phyloP scores from a whole-genome alignment of 371 early-diverging fungal genomes.

The Rhizopus stolonifer region DNA sequence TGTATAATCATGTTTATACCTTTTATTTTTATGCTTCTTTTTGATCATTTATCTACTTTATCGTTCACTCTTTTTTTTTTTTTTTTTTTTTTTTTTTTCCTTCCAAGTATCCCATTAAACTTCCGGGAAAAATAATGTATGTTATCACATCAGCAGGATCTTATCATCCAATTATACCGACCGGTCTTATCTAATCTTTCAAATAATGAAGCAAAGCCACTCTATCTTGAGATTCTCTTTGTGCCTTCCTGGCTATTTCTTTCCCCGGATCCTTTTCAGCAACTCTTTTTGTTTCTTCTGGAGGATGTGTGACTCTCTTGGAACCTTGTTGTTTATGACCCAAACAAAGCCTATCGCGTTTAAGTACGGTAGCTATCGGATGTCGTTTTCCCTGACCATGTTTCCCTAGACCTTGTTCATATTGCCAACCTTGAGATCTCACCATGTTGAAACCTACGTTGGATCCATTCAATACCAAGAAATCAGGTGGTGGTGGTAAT shows the following conservation, averaged over 20 bases:
- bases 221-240: conserved; percentile 22
- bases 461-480: conserved; percentile 22
- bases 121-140: too few relatives aligned
- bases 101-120: too few relatives aligned
- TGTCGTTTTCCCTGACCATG: conserved; percentile 45
- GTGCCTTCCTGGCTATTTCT: conserved; percentile 21
- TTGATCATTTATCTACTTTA: too few relatives aligned
- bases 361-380: conserved; percentile 49
- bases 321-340: conserved; percentile 29
- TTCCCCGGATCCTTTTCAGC: conserved; percentile 25
- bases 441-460: conserved; percentile 53
- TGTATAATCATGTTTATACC: too few relatives aligned
- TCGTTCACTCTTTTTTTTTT: too few relatives aligned
- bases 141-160: too few relatives aligned
- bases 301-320: conserved; percentile 30
- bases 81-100: too few relatives aligned
- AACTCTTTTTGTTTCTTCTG: conserved; percentile 18
- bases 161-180: too few relatives aligned
- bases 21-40: too few relatives aligned
- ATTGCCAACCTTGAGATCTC: conserved; percentile 54
- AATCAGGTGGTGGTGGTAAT: conserved; percentile 12
- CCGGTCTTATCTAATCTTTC: conserved; percentile 2
- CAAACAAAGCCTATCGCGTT: conserved; percentile 49
- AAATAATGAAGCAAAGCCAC: conserved; percentile 13
- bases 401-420: conserved; percentile 53